phyloP scores from a whole-genome alignment of 208 protist species.

The Trichomonas tenax region DNA sequence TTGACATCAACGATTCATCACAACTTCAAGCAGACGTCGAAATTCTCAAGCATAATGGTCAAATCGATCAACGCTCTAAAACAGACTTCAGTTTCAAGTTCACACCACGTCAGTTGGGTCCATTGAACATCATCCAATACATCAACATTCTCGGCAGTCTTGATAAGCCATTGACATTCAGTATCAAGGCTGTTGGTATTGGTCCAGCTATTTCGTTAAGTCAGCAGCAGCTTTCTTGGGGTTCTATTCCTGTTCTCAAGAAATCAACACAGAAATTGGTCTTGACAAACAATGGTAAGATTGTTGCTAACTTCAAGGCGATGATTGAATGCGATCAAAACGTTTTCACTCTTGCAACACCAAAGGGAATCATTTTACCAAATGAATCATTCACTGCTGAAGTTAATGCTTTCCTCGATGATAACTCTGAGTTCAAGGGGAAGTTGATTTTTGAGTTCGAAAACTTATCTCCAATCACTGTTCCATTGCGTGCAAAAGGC shows the following conservation, averaged over 20 bases:
- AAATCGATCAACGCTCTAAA: background rate
- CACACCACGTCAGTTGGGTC: background rate
- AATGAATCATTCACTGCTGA: background rate
- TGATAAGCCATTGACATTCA: background rate
- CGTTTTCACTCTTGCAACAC: background rate
- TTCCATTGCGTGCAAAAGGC: background rate
- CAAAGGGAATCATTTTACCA: background rate
- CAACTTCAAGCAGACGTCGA: background rate
- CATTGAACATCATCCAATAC: background rate
- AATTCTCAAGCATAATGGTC: background rate
- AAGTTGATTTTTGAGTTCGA: background rate
- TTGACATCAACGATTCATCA: background rate
- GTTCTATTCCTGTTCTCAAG: background rate
- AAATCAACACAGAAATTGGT: background rate
- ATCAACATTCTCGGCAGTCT: background rate
- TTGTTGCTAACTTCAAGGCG: background rate
- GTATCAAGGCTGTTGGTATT: background rate
- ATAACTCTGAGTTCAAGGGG: background rate
- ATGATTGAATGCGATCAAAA: background rate
- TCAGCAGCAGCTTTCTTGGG: background rate
- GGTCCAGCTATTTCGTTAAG: background rate
- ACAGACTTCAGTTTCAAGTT: background rate
- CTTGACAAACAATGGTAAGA: background rate
- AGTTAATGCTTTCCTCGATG: background rate
- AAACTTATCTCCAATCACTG: background rate